These are phyloP conservation scores for Diplosphaera chodatii DNA, from an alignment of 139 green algal species.

Conservation along the genomic window DNA sequence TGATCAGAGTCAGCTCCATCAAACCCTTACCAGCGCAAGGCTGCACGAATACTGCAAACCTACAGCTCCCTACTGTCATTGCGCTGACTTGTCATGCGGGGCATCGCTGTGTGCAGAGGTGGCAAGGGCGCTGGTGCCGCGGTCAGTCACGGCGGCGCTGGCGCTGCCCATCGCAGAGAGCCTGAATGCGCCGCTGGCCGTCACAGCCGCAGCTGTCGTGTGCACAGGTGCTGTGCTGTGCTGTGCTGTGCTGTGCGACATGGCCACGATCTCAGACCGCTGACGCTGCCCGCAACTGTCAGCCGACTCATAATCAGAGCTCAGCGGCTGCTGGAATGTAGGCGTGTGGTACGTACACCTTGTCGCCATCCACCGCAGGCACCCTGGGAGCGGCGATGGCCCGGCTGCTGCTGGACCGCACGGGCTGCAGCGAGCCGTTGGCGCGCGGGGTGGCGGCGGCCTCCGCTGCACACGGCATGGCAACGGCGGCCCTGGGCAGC, in stretches of 20 bases:
- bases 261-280: neutral
- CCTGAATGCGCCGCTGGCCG: conserved; percentile 54
- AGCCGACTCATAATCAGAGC: too few relatives aligned
- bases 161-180: conserved; percentile 72
- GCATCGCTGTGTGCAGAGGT: conserved; percentile 28
- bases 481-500: conserved; percentile 74
- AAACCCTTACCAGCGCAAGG: too few relatives aligned
- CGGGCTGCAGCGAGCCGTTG: conserved; percentile 73
- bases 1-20: too few relatives aligned
- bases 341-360: neutral
- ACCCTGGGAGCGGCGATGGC: conserved; percentile 70
- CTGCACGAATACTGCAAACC: too few relatives aligned
- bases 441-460: conserved; percentile 70
- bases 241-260: too few relatives aligned
- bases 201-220: conserved; percentile 77
- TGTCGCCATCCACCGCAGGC: neutral
- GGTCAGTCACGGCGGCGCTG: conserved; percentile 79
- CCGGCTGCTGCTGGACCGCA: conserved; percentile 54
- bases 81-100: neutral
- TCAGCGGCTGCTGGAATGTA: neutral
- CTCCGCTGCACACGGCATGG: conserved; percentile 67
- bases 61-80: too few relatives aligned
- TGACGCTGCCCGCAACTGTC: neutral
- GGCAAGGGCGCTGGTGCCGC: conserved; percentile 59
- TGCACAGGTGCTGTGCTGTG: conserved; percentile 66